These are phyloP conservation scores for Rhizoctonia solani DNA, from an alignment of 1,284 basidiomycete species.

Conservation along the genomic window DNA sequence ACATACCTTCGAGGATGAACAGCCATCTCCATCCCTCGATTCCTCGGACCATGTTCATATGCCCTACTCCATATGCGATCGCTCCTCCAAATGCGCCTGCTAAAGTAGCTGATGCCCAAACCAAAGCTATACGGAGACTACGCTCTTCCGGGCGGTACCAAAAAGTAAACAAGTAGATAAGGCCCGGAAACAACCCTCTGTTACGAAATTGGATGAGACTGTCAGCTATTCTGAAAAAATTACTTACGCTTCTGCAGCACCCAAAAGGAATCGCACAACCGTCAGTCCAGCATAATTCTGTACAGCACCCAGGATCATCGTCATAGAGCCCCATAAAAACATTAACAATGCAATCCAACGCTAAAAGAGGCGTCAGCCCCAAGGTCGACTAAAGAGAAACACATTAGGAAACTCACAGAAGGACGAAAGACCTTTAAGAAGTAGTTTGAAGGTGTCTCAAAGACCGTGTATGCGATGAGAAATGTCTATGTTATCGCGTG, in stretches of 20 bases:
- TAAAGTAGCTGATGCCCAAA: constrained; percentile 44
- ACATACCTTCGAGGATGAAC: constrained; percentile 57
- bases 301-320: not conserved
- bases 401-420: constrained; percentile 1
- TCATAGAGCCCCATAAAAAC: constrained; percentile 15
- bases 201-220: not conserved
- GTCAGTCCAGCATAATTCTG: constrained; percentile 4
- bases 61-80: constrained; percentile 49
- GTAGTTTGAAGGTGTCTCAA: constrained; percentile 24
- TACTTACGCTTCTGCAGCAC: constrained; percentile 9
- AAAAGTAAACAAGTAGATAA: constrained; percentile 45
- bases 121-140: constrained; percentile 48
- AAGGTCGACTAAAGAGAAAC: not conserved
- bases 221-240: not conserved
- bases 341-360: constrained; percentile 27
- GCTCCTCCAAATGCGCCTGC: constrained; percentile 53
- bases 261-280: constrained; percentile 14
- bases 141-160: constrained; percentile 51
- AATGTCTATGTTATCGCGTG: constrained; percentile 2
- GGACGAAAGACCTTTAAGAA: constrained; percentile 18
- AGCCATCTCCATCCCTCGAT: constrained; percentile 50
- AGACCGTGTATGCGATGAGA: constrained; percentile 6
- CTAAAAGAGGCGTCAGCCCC: not conserved
- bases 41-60: constrained; percentile 44
- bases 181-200: constrained; percentile 22